Evolutionary conservation across 345 rosid genomes (phyloP).

Genomic region (Moricandia arvensis): DNA sequence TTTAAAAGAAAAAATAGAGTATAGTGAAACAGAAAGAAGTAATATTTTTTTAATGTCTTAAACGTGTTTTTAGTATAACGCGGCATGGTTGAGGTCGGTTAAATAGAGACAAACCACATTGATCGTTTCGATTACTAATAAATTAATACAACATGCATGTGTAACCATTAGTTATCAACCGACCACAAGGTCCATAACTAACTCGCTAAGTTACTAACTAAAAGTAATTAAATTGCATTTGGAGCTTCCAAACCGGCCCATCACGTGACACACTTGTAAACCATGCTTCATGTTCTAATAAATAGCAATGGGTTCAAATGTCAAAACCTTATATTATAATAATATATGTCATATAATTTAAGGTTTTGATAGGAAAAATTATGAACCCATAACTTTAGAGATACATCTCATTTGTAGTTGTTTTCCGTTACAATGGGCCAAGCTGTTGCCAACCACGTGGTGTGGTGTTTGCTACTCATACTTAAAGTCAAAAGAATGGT

Average conservation of each 20-base stretch:
- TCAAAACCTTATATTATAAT: constrained; percentile 23
- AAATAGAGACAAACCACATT: constrained; percentile 26
- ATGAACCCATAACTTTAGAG: constrained; percentile 10
- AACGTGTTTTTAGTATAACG: not conserved
- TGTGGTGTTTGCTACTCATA: constrained; percentile 14
- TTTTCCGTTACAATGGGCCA: constrained; percentile 26
- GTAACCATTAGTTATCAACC: constrained; percentile 16
- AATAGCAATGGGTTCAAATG: constrained; percentile 26
- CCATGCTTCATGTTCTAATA: constrained; percentile 28
- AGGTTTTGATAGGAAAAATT: constrained; percentile 6
- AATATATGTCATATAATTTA: not conserved
- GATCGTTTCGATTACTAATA: not conserved
- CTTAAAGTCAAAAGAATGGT: constrained; percentile 23
- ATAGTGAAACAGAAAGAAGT: too few relatives aligned
- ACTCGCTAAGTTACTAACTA: constrained; percentile 26
- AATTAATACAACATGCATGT: constrained; percentile 1
- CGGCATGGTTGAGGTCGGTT: constrained; percentile 30
- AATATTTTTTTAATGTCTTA: not conserved
- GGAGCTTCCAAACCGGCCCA: constrained; percentile 25
- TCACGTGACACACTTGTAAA: constrained; percentile 20
- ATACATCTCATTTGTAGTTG: constrained; percentile 28
- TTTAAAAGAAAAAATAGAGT: too few relatives aligned
- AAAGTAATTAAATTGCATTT: not conserved
- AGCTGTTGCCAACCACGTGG: constrained; percentile 30
- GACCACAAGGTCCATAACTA: constrained; percentile 32